Percentiles rank a stretch among this genome's conserved stretches.
These are phyloP conservation scores for Aspergillus proliferans DNA, from an alignment of 2,329 filamentous ascomycete species.

Conservation along the genomic window DNA sequence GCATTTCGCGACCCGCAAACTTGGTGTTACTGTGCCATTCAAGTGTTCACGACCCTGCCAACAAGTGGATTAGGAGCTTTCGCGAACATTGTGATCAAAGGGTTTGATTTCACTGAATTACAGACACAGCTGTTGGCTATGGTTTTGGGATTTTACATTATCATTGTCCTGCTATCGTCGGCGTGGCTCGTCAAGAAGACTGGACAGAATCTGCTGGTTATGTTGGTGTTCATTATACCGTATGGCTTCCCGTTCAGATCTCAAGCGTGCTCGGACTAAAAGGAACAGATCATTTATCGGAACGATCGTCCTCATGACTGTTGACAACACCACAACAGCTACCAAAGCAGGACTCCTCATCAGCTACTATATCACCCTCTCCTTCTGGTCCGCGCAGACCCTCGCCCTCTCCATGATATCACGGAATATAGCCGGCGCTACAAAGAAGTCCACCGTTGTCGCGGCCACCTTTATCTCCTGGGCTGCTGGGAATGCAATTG, in stretches of 20 bases:
- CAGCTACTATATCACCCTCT: constrained; percentile 69
- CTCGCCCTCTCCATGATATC: constrained; percentile 61
- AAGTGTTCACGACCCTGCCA: constrained; percentile 66
- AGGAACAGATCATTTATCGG: constrained; percentile 57
- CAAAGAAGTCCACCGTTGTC: constrained; percentile 64
- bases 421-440: constrained; percentile 65
- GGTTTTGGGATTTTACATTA: constrained; percentile 69
- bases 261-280: not conserved
- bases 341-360: constrained; percentile 63
- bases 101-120: constrained; percentile 59
- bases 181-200: constrained; percentile 64
- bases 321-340: constrained; percentile 51
- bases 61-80: constrained; percentile 68
- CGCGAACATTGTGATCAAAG: constrained; percentile 66
- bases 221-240: constrained; percentile 61
- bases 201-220: constrained; percentile 61
- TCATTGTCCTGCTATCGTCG: constrained; percentile 60
- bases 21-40: constrained; percentile 59
- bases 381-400: constrained; percentile 70
- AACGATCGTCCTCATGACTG: constrained; percentile 65
- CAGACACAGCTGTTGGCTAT: constrained; percentile 67
- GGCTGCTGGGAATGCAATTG: constrained; percentile 62
- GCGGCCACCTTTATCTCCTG: constrained; percentile 66
- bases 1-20: constrained; percentile 60
- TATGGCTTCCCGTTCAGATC: constrained; percentile 34